Percentiles rank a stretch among this genome's conserved stretches.
These are phyloP conservation scores for Papiliotrema laurentii DNA, from an alignment of 1,284 basidiomycete genomes.

Conservation along the genomic window DNA sequence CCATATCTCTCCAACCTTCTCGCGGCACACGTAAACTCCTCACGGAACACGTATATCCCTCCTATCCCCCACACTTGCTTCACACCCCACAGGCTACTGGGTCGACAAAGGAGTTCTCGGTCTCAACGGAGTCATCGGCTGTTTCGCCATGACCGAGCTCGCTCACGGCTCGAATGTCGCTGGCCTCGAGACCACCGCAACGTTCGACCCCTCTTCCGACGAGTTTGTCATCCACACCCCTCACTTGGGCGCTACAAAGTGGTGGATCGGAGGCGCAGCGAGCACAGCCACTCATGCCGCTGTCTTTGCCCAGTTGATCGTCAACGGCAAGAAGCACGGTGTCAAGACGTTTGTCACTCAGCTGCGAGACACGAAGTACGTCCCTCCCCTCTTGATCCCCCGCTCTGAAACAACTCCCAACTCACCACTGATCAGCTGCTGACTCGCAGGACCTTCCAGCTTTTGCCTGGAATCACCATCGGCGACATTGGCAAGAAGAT, in stretches of 20 bases:
- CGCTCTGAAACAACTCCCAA: neutral
- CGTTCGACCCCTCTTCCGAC: constrained; percentile 54
- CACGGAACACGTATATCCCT: neutral
- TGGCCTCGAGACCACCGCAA: constrained; percentile 57
- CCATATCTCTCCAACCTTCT: no score
- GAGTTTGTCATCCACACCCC: constrained; percentile 58
- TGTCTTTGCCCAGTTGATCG: constrained; percentile 56
- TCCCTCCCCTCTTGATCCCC: constrained; percentile 2
- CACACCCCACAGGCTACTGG: constrained; percentile 50
- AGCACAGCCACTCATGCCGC: constrained; percentile 57
- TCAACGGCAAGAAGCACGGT: constrained; percentile 55
- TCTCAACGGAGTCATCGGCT: constrained; percentile 55
- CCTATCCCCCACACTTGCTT: neutral
- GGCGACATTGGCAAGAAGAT: constrained; percentile 60
- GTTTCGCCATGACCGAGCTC: constrained; percentile 55
- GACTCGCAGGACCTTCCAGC: constrained; percentile 43
- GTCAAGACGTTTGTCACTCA: constrained; percentile 58
- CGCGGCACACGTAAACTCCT: neutral
- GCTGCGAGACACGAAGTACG: constrained; percentile 53
- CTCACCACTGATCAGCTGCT: neutral
- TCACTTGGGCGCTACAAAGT: constrained; percentile 53
- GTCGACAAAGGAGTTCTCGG: constrained; percentile 54
- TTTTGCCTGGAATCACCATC: constrained; percentile 54
- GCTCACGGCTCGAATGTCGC: constrained; percentile 56
- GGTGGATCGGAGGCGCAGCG: constrained; percentile 59